Evolutionary conservation across 2,329 filamentous ascomycete genomes (phyloP).

Genomic region (Nemania serpens): DNA sequence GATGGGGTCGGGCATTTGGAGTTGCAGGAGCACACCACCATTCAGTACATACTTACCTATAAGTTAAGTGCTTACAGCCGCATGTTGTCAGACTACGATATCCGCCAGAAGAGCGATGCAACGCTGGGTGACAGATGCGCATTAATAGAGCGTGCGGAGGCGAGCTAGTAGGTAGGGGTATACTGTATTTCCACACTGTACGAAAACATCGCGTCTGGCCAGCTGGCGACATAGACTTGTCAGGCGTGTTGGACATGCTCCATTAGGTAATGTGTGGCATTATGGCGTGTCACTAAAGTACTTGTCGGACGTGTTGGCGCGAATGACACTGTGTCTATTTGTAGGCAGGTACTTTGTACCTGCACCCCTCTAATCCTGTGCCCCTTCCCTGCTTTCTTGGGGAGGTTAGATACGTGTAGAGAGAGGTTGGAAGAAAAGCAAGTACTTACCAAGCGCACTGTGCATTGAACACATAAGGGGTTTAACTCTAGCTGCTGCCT

Average conservation of each 20-base stretch:
- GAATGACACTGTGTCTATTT: slow-evolving; percentile 8
- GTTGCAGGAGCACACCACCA: slow-evolving; percentile 7
- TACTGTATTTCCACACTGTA: not conserved
- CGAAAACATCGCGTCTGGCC: not conserved
- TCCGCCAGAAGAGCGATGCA: slow-evolving; percentile 4
- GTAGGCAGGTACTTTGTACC: no score
- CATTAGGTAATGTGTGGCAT: not conserved
- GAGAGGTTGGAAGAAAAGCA: no score
- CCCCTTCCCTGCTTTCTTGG: no score
- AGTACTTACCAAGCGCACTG: no score
- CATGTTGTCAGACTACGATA: slow-evolving; percentile 11
- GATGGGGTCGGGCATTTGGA: not conserved
- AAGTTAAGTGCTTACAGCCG: slow-evolving; percentile 19
- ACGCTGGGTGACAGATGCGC: slow-evolving; percentile 7
- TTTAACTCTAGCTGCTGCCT: no score
- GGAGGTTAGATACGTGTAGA: no score
- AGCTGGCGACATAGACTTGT: not conserved
- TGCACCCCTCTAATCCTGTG: no score
- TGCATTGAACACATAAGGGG: no score
- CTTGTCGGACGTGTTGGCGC: not conserved
- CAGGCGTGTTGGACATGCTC: not conserved
- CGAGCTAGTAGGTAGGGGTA: not conserved
- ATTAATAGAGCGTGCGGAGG: not conserved
- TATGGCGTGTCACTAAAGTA: slow-evolving; percentile 4
- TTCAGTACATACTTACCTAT: not conserved